Evolutionary conservation across 257 asterid genomes (phyloP).

Genomic region (Knoxia roxburghii): DNA sequence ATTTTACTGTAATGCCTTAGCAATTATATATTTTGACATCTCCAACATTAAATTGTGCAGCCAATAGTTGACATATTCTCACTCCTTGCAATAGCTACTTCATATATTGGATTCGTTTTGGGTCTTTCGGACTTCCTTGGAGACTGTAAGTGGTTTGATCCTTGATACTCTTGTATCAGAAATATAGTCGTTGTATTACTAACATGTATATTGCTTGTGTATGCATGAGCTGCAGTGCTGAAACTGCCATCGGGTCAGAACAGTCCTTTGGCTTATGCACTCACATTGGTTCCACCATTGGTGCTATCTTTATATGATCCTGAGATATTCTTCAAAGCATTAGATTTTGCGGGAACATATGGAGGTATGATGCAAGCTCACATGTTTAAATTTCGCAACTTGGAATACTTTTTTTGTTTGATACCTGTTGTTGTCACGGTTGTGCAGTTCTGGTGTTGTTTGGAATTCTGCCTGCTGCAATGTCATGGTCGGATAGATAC

Average conservation of each 20-base stretch:
- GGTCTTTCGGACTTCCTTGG: conserved; percentile 83
- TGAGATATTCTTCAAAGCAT: conserved; percentile 87
- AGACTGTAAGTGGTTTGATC: conserved; percentile 53
- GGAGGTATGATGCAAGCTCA: conserved; percentile 50
- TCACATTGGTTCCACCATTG: conserved; percentile 69
- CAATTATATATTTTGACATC: neutral
- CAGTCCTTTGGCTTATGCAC: conserved; percentile 57
- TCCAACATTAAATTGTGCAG: conserved; percentile 34
- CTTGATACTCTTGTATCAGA: neutral
- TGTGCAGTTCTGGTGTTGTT: conserved; percentile 67
- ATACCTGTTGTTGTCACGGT: neutral
- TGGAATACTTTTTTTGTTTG: too few relatives aligned
- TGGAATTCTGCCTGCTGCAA: conserved; percentile 84
- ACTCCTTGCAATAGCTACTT: conserved; percentile 72
- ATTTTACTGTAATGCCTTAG: conserved; percentile 2
- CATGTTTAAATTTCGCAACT: neutral
- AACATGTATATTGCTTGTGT: conserved; percentile 6
- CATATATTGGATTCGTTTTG: conserved; percentile 75
- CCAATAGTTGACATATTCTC: conserved; percentile 84
- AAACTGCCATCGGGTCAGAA: conserved; percentile 61
- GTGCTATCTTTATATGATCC: conserved; percentile 71
- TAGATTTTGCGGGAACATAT: conserved; percentile 94
- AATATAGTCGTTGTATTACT: neutral
- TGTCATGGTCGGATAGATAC: conserved; percentile 86
- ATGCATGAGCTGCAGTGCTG: conserved; percentile 54